These are phyloP conservation scores for Lasiodiplodia theobromae DNA, from an alignment of 2,329 filamentous ascomycete genomes.

Conservation along the genomic window DNA sequence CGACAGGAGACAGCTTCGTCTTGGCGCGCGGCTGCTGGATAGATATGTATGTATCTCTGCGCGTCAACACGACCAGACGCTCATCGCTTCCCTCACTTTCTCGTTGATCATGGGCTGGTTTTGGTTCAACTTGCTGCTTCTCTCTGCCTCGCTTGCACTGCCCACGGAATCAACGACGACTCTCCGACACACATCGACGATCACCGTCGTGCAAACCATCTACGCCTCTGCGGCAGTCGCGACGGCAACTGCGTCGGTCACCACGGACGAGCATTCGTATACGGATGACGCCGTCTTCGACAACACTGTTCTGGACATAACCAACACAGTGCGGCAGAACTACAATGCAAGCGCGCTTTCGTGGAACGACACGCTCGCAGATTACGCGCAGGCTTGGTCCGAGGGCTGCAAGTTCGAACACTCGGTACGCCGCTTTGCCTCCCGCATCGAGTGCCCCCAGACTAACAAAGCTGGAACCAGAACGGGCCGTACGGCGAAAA, in stretches of 20 bases:
- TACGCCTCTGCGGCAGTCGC: constrained; percentile 1
- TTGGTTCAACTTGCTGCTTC: not conserved
- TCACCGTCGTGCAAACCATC: constrained; percentile 8
- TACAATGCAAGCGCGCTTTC: constrained; percentile 66
- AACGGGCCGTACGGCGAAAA: constrained; percentile 76
- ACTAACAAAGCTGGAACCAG: constrained; percentile 38
- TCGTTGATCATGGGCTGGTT: not conserved
- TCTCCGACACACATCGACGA: constrained; percentile 9
- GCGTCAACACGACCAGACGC: not conserved
- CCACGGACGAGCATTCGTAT: constrained; percentile 42
- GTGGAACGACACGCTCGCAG: constrained; percentile 72
- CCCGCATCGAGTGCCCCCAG: not conserved
- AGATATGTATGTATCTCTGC: not conserved
- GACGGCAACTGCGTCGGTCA: not conserved
- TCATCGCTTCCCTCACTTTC: not conserved
- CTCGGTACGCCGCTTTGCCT: constrained; percentile 47
- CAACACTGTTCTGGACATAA: constrained; percentile 67
- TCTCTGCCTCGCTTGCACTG: not conserved
- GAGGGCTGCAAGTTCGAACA: constrained; percentile 59
- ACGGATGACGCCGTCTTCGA: constrained; percentile 52
- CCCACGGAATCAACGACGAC: not conserved
- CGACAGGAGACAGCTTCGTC: constrained; percentile 6
- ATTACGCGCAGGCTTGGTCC: constrained; percentile 62
- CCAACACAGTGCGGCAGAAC: constrained; percentile 69
- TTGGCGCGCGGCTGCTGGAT: not conserved